Evolutionary conservation across 2,329 filamentous ascomycete genomes (phyloP).

Genomic region (Macrophomina phaseolina): DNA sequence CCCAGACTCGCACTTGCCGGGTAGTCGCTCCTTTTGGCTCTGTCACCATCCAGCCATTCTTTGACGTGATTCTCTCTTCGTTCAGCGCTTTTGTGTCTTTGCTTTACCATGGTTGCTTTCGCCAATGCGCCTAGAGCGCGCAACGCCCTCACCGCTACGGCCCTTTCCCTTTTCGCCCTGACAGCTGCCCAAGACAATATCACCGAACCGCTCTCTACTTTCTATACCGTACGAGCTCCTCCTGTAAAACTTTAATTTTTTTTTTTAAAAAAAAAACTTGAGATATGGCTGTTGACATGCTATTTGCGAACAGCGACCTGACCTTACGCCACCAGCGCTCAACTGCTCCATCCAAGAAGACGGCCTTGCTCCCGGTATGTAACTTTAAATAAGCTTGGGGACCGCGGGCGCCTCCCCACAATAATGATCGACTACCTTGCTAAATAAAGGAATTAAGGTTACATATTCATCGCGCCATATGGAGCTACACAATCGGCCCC

Average conservation of each 20-base stretch:
- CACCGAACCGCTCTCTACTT: constrained; percentile 32
- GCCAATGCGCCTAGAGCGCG: constrained; percentile 6
- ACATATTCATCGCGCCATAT: constrained; percentile 59
- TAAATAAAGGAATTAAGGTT: constrained; percentile 41
- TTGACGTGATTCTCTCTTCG: constrained; percentile 15
- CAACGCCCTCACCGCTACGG: constrained; percentile 7
- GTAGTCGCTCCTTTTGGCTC: constrained; percentile 20
- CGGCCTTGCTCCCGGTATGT: constrained; percentile 24
- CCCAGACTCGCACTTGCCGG: not conserved
- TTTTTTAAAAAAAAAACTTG: not conserved
- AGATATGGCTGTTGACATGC: not conserved
- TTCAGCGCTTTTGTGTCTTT: not conserved
- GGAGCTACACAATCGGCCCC: constrained; percentile 55
- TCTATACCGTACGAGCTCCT: constrained; percentile 29
- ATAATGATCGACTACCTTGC: constrained; percentile 9
- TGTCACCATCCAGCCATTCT: constrained; percentile 14
- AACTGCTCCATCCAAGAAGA: constrained; percentile 32
- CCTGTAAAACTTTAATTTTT: not conserved
- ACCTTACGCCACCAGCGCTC: constrained; percentile 33
- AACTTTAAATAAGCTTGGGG: not conserved
- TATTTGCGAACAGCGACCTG: constrained; percentile 30
- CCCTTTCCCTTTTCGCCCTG: constrained; percentile 20
- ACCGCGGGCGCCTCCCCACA: not conserved
- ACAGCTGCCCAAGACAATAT: constrained; percentile 20
- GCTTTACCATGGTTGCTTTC: constrained; percentile 9